A percentile compares a stretch with the other conserved stretches of the same genome.
These are phyloP conservation scores for Coemansia javaensis DNA, from an alignment of 192 early-diverging fungal species.

Conservation along the genomic window DNA sequence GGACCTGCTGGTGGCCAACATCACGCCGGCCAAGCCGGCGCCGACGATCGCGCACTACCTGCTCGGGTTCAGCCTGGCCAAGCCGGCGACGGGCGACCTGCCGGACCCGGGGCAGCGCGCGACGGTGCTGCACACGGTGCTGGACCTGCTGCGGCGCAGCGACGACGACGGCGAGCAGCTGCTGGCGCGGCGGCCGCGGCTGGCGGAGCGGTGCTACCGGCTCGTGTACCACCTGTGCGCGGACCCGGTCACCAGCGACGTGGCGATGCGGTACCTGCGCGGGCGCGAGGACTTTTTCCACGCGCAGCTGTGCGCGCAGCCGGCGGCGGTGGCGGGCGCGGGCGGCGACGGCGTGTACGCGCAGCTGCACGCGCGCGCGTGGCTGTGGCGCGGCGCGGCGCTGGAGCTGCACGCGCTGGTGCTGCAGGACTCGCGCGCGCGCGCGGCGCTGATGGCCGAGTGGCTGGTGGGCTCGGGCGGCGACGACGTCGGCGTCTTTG, in stretches of 20 bases:
- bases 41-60: conserved; percentile 87
- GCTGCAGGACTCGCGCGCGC: conserved; percentile 41
- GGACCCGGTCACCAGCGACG: conserved; percentile 59
- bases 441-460: conserved; percentile 39
- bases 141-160: conserved; percentile 57
- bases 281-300: conserved; percentile 73
- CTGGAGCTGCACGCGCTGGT: conserved; percentile 78
- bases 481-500: conserved; percentile 13
- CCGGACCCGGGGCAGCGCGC: conserved; percentile 42
- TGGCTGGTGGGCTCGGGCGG: conserved; percentile 32
- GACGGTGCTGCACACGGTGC: conserved; percentile 59
- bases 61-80: conserved; percentile 69
- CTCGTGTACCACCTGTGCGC: conserved; percentile 79
- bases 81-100: conserved; percentile 38
- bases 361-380: conserved; percentile 79
- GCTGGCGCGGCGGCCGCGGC: conserved; percentile 65
- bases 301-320: conserved; percentile 52
- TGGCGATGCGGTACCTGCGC: conserved; percentile 76
- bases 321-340: conserved; percentile 2
- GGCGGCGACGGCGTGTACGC: conserved; percentile 21
- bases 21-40: conserved; percentile 49
- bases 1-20: conserved; percentile 77
- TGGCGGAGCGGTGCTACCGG: conserved; percentile 85
- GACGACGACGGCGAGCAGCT: conserved; percentile 35
- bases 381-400: conserved; percentile 82